Conservation (phyloP, 2,329 filamentous ascomycete genomes). For the Xylariaceae sp. region DNA sequence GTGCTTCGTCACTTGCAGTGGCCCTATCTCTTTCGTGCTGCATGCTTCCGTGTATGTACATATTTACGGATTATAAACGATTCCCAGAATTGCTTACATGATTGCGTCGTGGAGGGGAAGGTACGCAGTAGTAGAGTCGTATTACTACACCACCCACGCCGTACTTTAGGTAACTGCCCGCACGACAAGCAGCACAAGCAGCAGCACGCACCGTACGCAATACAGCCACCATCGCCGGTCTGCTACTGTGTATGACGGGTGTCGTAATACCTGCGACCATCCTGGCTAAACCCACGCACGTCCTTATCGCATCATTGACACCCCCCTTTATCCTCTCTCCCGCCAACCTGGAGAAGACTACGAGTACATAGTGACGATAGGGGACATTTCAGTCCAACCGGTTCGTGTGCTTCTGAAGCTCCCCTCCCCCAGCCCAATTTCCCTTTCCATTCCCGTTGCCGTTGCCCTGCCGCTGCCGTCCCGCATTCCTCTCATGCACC, state of each 20-base stretch:
- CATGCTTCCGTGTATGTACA: no score
- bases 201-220: neutral
- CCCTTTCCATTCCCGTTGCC: neutral
- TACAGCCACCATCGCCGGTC: neutral
- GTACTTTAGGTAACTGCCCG: no score
- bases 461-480: neutral
- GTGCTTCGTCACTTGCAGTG: no score
- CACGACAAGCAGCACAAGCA: no score
- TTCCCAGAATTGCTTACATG: no score
- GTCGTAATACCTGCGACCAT: conserved; percentile 1
- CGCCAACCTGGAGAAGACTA: neutral
- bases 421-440: neutral
- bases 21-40: no score
- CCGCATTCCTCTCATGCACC: neutral
- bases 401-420: neutral
- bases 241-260: neutral
- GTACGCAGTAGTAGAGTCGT: no score
- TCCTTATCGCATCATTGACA: conserved; percentile 1
- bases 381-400: conserved; percentile 2
- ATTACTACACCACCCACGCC: no score
- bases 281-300: neutral
- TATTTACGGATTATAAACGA: no score
- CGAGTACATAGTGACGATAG: conserved; percentile 1
- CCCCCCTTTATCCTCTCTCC: conserved; percentile 1
- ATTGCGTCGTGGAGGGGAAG: no score